Base-by-base conservation (phyloP, 441 rosid genomes). In the Lepidium campestre region DNA sequence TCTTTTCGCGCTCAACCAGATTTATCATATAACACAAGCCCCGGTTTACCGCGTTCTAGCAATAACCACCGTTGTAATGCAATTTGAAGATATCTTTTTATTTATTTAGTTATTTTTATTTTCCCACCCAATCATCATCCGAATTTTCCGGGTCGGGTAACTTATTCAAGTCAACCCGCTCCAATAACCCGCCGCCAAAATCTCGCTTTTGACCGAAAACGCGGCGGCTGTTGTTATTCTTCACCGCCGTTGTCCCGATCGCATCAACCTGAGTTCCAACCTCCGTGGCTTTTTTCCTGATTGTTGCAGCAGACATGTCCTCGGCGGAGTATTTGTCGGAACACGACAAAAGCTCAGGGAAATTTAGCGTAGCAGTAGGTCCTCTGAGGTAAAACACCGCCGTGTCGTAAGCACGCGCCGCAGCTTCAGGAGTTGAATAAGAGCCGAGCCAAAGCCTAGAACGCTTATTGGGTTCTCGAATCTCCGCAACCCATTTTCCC, bases 401-500 rank as follows among this genome's bases (percentile, higher is more conserved):
- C 14, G 89, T 88, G 79, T 90, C 97, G 67, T 88, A 88, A 45
- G 95, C 97, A 1, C 97, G 80, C 2, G 97, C 97, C 17, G 97
- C 94, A 12, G 94, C 94, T 13, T 83, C 69, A 0, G 94, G 92
- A 0, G 97, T 82, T 12, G 86, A 77, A 78, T 88, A 90, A 67
- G 97, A 86, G 27, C 97, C 97, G 1, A 90, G 93, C 97, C 97
- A 90, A 46, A 90, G 85, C 55, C 97, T 74, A 0, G 95, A 85
- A 57, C 95, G 76, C 64, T 88, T 90, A 66, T 90, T 90, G 0
- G 97, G 97, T 60, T 90, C 97, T 61, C 97, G 76, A 14, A 90
- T 85, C 77, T 90, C 97, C 12, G 95, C 92, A 1, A 90, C 97
- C 95, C 95, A 88, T 76, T 90, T 90, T 0, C 95, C 97, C 93